Evolutionary conservation across 768 basidiomycete species (phyloP), one percentile per base, ranked within the genome.

Genomic region (Psilocybe cubensis): DNA sequence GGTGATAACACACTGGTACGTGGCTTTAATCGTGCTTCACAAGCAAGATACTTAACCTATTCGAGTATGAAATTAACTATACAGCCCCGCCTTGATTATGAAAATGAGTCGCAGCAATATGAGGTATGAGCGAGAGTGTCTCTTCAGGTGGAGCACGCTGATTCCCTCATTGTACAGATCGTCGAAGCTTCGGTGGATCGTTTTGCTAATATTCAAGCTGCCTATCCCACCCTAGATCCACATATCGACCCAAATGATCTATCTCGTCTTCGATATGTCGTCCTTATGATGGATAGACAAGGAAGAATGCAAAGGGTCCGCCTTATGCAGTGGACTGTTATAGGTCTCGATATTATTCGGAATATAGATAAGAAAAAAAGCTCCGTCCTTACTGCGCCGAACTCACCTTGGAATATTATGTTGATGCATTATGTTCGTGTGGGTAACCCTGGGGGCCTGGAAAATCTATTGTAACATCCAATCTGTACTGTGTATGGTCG

Each of bases 261-360:
- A 5, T 53, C 57, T n/a, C 51, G 57, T 10, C 24, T 58, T 3
- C 28, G 57, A 29, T 58, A 28, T n/a, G 33, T 58, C 17, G 7
- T 58, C 0, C 28, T 58, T 23, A 11, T 58, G 20, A 44, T 25
- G 35, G 11, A 58, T 20, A 52, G 33, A 23, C 21, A 49, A 12
- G 57, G 52, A 11, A 52, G 48, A 14, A n/a, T 38, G 6, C 17
- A 8, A 24, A 45, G 57, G 38, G 14, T 53, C 8, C 57, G 57
- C n/a, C 51, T 58, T 21, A 9, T 58, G 11, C 57, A 58, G 40
- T 58, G 57, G 57, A 58, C 47, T 27, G 44, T 47, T 28, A 18
- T 17, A 4, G 31, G 42, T 17, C 10, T 40, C 10, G 21, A 24
- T 9, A 17, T 17, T 6, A 52, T 23, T 21, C 28, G 53, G 14